Evolutionary conservation across 2,329 filamentous ascomycete species (phyloP), one percentile per base, ranked within the genome.

Genomic region (Coniochaeta ligniaria): DNA sequence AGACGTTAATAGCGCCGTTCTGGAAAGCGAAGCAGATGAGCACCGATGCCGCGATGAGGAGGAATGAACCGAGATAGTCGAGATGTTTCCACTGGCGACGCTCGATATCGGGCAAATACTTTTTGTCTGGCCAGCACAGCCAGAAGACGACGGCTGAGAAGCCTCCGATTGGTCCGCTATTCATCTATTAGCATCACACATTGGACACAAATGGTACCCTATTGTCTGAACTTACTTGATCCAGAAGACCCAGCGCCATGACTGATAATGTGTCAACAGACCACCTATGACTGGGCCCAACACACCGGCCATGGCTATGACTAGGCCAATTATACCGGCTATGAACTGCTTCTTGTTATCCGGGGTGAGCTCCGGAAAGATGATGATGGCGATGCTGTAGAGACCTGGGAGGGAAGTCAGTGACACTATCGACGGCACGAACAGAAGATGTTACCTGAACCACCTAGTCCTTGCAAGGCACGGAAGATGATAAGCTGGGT

Each of bases 1-100:
- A 7, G 0, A 63, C 61, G 2, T 71, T 63, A 0, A 70, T 68
- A 1, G 78, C 78, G 3, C 76, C 76, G 63, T 79, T 79, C 65
- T 87, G 83, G 60, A 87, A 84, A 1, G 83, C 74, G 64, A 84
- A 85, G 0, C 85, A 80, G 5, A 85, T 74, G 2, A 86, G 74
- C 0, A 83, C 78, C 0, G 83, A 78, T 1, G 81, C 78, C 3
- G 78, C 72, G 9, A 86, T 75, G 14, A 84, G 71, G 24, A 86
- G 73, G n/a, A 80, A 63, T 0, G 81, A 81, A 12, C 83, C 83
- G 4, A 81, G 47, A 59, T 80, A 76, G 64, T 87, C 84, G 43
- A 86, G 72, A 52, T 82, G 74, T 33, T 69, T 76, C 79, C 79
- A 83, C 3, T 74, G 69, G 36, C 76, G 72, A 31, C 71, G 72